Base-by-base conservation (phyloP, 2,329 filamentous ascomycete species). In the Curvularia spicifera region DNA sequence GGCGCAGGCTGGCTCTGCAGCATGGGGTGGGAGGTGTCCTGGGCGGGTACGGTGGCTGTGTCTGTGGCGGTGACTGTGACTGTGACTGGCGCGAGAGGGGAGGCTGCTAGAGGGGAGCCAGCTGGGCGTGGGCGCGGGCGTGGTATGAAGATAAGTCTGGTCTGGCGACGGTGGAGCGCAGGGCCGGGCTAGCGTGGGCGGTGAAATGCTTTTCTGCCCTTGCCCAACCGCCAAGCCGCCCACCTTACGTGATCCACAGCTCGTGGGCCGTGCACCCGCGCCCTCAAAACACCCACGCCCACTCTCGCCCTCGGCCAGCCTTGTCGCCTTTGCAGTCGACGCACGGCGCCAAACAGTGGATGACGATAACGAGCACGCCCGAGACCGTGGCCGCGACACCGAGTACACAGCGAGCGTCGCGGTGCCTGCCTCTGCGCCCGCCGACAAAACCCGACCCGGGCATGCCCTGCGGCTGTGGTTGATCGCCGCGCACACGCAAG, bases 91-190 rank as follows among this genome's bases (percentile, higher is more conserved):
- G 74, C 33, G 33, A 37, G 6, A n/a, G 3, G 33, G 15, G 73
- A 75, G 54, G 71, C 70, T 66, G 75, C 65, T 73, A 75, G 44
- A 24, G 20, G 18, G 75, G 74, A 48, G 78, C 70, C 57, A 68
- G 72, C 63, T 78, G 73, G 66, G 75, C 69, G 57, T 78, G 69
- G 33, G 33, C 33, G 66, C 80, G 71, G 70, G 81, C 79, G 70
- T 47, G 24, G 35, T n/a, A 52, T 20, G 77, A 79, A 60, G 84
- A 83, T 65, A 86, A 78, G 63, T 79, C 76, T 54, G 79, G 78
- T 6, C 18, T 18, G 18, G 18, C 53, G 75, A 76, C 60, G 76
- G 76, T 45, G 80, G 79, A 46, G 78, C 76, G 67, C 77, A 80
- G 40, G 69, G 61, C 55, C 51, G 51, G 56, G 13, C 31, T 35